Base-by-base conservation (phyloP, 2,329 filamentous ascomycete species). In the Aspergillus ibericus region DNA sequence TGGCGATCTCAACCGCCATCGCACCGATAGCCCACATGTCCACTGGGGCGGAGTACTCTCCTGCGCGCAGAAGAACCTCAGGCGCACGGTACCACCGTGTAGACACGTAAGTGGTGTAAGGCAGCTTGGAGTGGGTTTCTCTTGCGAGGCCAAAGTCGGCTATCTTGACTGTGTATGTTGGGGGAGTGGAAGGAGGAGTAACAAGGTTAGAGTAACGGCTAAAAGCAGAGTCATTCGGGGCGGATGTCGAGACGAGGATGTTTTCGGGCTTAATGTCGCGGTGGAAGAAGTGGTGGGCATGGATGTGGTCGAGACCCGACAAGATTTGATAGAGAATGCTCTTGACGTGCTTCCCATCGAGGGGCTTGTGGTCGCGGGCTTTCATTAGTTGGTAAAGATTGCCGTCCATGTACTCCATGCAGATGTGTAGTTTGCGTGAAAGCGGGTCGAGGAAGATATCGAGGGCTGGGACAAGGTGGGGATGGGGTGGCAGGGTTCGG, bases 361-460 rank as follows among this genome's bases (percentile, higher is more conserved):
- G 83, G 63, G 83, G 89, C 77, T 98, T 98, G 82, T 97, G 93
- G 67, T 99, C 95, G 60, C 95, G 87, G 53, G 95, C 89, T 81
- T 99, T 99, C 95, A 99, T 99, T 63, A 99, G 80, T 77, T 99
- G 95, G 77, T 99, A 99, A 1, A 99, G 83, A 76, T 99, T 99
- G 52, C 95, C 95, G 75, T 99, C 95, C 95, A 99, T 99, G 78
- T 96, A 97, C 80, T 99, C 95, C 95, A 99, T 99, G 72, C 86
- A 88, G 66, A 99, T 99, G 77, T 99, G 95, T 46, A 99, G 87
- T 78, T 97, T 96, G 80, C 93, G 96, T 79, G 85, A 96, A 75
- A 92, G 90, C 0, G 95, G 95, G 72, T 99, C 95, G 70, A 99
- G 86, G 78, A 99, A 99, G 71, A 99, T 99, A 78, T 99, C 95